A percentile compares a stretch with the other conserved stretches of the same genome.
Conservation (phyloP, 192 early-diverging fungal genomes). For the Linnemannia schmuckeri region DNA sequence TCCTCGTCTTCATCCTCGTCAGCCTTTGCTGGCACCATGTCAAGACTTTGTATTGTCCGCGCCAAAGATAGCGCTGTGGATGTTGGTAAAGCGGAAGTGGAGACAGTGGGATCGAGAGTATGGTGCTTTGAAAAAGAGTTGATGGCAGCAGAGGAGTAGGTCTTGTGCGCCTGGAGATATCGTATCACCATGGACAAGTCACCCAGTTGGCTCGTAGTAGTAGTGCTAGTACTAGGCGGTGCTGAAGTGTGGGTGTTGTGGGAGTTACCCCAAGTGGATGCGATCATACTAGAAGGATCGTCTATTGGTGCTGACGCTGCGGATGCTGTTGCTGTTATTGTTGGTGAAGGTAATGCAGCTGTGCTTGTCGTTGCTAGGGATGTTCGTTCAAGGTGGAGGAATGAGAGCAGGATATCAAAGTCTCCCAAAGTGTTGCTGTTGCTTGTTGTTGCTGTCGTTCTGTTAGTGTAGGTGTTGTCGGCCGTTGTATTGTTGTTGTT, state of each 20-base stretch:
- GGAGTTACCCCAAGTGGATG: not conserved
- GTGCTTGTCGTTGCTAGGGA: conserved; percentile 3
- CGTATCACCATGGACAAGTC: conserved; percentile 24
- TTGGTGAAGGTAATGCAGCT: not conserved
- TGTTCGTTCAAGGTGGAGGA: conserved; percentile 24
- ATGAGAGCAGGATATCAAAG: conserved; percentile 25
- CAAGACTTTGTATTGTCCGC: not conserved
- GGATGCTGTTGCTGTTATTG: not conserved
- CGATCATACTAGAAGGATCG: not conserved
- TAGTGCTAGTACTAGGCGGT: not conserved
- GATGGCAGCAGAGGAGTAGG: not conserved
- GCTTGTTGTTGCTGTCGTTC: not conserved
- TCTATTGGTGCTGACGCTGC: not conserved
- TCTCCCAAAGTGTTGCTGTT: conserved; percentile 7
- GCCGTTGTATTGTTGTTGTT: not conserved
- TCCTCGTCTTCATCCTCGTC: conserved; percentile 6
- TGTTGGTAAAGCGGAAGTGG: not conserved
- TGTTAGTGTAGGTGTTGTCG: not conserved
- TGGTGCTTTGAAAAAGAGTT: not conserved
- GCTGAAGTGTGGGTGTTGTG: not conserved
- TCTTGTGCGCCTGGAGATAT: conserved; percentile 27
- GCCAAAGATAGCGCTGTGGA: not conserved
- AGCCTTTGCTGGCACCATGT: not conserved
- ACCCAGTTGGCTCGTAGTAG: conserved; percentile 2
- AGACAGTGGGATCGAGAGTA: not conserved